Base-by-base conservation (phyloP, 177 flowering plant species). In the Vitis hybrid region DNA sequence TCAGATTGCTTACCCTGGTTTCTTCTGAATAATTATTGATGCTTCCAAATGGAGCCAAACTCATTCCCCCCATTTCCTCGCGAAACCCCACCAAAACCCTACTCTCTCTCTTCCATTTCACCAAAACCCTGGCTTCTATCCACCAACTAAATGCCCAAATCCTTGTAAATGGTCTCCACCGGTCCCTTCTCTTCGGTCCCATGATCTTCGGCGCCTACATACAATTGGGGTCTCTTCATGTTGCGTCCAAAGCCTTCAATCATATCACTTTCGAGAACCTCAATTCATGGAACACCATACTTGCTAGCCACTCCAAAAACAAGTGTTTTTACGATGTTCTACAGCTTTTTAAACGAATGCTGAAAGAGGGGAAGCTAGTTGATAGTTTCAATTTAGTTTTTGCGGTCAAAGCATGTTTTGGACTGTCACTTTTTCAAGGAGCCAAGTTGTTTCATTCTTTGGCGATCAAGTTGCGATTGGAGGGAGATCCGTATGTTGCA, bases 361-460 rank as follows among this genome's bases (percentile, higher is more conserved):
- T 66, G 17, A 72, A 65, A 1, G 78, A 71, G 52, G 58, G 61
- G 18, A 31, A 18, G 56, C 58, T 51, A 10, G 65, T 59, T 1
- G 82, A 80, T 54, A 77, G 78, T 61, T 80, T 77, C 71, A 74
- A 71, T 71, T 71, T 77, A 66, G 80, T 74, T 19, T 77, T 77
- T 50, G 78, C 71, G 2, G 62, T 71, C 44, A 80, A 80, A 62
- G 76, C 76, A 33, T 77, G 76, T 55, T 9, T 71, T 5, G 66
- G 73, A 3, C 44, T 68, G 31, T 74, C 66, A 44, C 53, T 49
- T 59, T 2, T 65, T 15, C 68, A 53, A 62, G 20, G 20, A 2
- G 82, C 80, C 14, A 65, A 65, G 31, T 64, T 56, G 28, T 33
- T 75, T 78, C 84, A 78, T 56, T 67, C 76, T 7, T 61, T 55